Evolutionary conservation across 148 eudicot genomes (phyloP).

Genomic region (Chenopodium album): DNA sequence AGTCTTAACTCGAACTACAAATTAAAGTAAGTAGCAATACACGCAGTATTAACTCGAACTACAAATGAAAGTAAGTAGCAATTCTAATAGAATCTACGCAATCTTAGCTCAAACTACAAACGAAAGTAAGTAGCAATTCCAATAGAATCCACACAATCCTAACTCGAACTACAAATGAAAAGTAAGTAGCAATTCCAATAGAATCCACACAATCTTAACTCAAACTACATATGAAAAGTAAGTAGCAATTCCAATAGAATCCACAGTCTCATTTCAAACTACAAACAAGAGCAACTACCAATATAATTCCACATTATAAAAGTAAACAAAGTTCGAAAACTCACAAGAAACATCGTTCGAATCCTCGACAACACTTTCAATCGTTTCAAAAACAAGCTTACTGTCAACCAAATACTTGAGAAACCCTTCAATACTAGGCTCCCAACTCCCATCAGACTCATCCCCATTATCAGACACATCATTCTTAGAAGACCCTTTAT

Average conservation of each 20-base stretch:
- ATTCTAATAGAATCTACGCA: background rate
- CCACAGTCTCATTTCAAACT: background rate
- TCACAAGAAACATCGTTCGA: constrained; percentile 86
- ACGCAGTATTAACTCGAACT: background rate
- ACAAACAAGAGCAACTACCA: background rate
- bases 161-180: background rate
- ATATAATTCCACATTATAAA: background rate
- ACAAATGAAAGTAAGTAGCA: background rate
- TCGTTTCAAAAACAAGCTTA: constrained; percentile 61
- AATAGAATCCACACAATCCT: background rate
- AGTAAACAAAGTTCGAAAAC: constrained; percentile 17
- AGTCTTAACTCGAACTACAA: no score
- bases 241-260: background rate
- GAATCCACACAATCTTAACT: background rate
- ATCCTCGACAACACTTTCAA: constrained; percentile 77
- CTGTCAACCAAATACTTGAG: constrained; percentile 76
- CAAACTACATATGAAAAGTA: background rate
- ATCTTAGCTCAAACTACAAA: background rate
- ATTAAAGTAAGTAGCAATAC: no score
- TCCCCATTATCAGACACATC: constrained; percentile 8
- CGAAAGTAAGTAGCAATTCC: background rate
- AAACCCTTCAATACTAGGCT: constrained; percentile 71
- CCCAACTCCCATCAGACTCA: constrained; percentile 43
- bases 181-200: background rate
- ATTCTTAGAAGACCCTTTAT: constrained; percentile 26